Base-by-base conservation (phyloP, 331 rosid genomes). In the Erythrophleum ivorense region DNA sequence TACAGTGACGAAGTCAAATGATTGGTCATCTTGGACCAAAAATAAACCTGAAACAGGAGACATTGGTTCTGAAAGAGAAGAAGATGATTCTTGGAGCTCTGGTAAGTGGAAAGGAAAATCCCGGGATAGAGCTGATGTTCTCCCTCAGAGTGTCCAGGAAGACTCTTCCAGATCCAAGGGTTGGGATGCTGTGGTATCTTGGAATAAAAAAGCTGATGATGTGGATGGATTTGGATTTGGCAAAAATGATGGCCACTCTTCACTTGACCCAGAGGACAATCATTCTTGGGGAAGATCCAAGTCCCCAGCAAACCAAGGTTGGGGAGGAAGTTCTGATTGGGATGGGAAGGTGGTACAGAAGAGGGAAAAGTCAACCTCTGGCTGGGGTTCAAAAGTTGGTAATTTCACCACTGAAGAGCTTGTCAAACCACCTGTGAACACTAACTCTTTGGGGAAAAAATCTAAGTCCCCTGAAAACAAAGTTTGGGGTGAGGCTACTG, bases 1-100 rank as follows among this genome's bases (percentile, higher is more conserved):
- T 45, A 48, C 58, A 19, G 33, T 48, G 14, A 68, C 63, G 2
- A 64, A 48, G 3, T 60, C 70, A 14, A 84, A 77, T 83, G 78
- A 64, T 14, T 66, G 65, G 79, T 83, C 86, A 0, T 29, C 75
- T 0, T 82, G 90, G 90, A 75, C 62, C 7, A 49, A 11, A 38
- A 36, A 41, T 36, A 62, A 46, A 60, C 64, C 72, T 33, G 45
- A 63, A 63, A 63, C 69, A 29, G 67, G 18, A 58, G 77, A 43
- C 4, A 31, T 3, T 38, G 41, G 14, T 0, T 36, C 72, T 54
- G 66, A 45, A 53, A 53, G 29, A 3, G 65, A 21, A 40, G 77
- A 66, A 45, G 81, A 73, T 43, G 83, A 13, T 33, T 76, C 85
- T 52, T 75, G 72, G 68, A 70, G 71, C 46, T 59, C 71, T 8